These are phyloP conservation scores for Papiliotrema laurentii DNA, from an alignment of 1,284 basidiomycete genomes.

Conservation along the genomic window DNA sequence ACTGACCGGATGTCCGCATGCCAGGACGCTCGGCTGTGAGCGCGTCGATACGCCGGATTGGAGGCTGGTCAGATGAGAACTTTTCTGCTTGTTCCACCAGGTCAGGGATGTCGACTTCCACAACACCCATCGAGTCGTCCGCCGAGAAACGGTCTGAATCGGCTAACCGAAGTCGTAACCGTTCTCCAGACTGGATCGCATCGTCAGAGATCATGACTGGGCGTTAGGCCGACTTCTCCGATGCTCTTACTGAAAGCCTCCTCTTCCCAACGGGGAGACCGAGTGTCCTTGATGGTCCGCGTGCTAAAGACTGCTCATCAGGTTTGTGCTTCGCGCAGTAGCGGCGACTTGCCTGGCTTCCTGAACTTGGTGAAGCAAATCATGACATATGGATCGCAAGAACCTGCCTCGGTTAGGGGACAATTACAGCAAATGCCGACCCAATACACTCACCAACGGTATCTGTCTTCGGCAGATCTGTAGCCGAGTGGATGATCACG, in stretches of 20 bases:
- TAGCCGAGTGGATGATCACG: conserved; percentile 40
- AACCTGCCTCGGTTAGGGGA: conserved; percentile 9
- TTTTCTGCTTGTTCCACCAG: conserved; percentile 33
- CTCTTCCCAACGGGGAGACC: conserved; percentile 46
- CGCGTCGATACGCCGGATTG: conserved; percentile 28
- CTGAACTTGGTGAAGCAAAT: conserved; percentile 42
- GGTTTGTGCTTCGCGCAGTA: not conserved
- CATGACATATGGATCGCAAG: conserved; percentile 46
- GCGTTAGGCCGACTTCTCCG: conserved; percentile 1
- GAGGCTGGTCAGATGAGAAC: conserved; percentile 10
- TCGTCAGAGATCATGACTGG: conserved; percentile 39
- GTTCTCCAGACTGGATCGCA: conserved; percentile 44
- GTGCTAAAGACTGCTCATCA: conserved; percentile 36
- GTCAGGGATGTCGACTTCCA: conserved; percentile 46
- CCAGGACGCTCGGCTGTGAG: conserved; percentile 31
- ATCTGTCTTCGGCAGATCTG: conserved; percentile 39
- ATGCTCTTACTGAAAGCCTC: conserved; percentile 34
- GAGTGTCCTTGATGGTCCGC: conserved; percentile 40
- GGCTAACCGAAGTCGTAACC: conserved; percentile 39
- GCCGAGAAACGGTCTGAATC: conserved; percentile 50
- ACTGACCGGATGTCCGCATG: conserved; percentile 32
- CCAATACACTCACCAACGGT: conserved; percentile 30
- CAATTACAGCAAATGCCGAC: not conserved
- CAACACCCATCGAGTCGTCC: conserved; percentile 49
- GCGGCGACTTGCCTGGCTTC: conserved; percentile 28